These are phyloP conservation scores for Myotisia sp. DNA, from an alignment of 2,329 filamentous ascomycete species.

Conservation along the genomic window DNA sequence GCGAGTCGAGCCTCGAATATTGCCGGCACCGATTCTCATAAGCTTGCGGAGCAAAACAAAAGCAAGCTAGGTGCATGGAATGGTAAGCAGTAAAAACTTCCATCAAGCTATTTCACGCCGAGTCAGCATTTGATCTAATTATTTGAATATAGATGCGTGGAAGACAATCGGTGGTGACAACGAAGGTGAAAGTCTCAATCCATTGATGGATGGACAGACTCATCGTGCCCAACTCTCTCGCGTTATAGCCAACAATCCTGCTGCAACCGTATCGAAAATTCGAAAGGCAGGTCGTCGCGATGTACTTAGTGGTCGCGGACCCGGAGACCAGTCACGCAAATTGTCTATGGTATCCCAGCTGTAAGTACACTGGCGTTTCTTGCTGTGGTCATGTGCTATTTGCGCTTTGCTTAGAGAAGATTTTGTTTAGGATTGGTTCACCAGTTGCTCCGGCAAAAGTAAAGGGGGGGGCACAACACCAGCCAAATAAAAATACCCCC, in stretches of 20 bases:
- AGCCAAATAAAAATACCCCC: too few species aligned
- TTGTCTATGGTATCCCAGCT: too few species aligned
- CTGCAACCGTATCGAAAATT: too few species aligned
- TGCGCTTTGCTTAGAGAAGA: too few species aligned
- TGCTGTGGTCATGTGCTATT: too few species aligned
- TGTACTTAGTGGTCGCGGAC: conserved; percentile 14
- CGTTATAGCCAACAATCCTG: too few species aligned
- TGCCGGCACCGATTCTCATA: conserved; percentile 18
- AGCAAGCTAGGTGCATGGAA: conserved; percentile 19
- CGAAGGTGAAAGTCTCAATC: conserved; percentile 19
- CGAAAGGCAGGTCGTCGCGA: conserved; percentile 1
- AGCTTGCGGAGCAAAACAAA: conserved; percentile 17
- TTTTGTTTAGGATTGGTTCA: too few species aligned
- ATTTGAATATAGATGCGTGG: conserved; percentile 19
- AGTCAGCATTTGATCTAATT: not conserved
- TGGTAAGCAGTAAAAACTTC: conserved; percentile 17
- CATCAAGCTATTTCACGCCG: not conserved
- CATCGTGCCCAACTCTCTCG: conserved; percentile 22
- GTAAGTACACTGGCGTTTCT: too few species aligned
- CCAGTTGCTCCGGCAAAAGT: too few species aligned
- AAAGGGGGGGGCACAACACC: too few species aligned
- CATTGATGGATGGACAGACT: conserved; percentile 25
- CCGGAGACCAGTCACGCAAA: conserved; percentile 15
- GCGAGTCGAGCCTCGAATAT: conserved; percentile 18
- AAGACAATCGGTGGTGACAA: conserved; percentile 19